phyloP scores from a whole-genome alignment of 2,329 filamentous ascomycete genomes.

The Pyrenophora teres region DNA sequence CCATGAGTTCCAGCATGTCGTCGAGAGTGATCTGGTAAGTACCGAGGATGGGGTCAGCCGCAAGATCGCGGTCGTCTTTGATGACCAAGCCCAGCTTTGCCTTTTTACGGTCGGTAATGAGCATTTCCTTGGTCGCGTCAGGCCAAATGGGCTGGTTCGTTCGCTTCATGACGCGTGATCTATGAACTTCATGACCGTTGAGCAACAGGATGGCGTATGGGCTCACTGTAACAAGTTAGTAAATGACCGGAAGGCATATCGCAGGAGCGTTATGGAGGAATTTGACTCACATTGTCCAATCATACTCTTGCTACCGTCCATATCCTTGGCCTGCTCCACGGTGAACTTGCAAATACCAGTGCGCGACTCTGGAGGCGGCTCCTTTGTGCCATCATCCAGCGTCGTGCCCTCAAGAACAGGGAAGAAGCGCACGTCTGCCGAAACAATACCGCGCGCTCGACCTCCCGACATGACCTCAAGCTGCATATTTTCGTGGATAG shows the following conservation, averaged over 20 bases:
- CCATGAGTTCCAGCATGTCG: constrained; percentile 88
- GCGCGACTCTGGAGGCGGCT: constrained; percentile 84
- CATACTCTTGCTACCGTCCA: constrained; percentile 89
- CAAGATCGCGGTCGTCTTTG: constrained; percentile 91
- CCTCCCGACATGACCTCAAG: constrained; percentile 85
- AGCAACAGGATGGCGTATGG: constrained; percentile 87
- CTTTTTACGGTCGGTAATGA: constrained; percentile 90
- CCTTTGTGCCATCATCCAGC: constrained; percentile 74
- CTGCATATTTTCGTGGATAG: constrained; percentile 80
- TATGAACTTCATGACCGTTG: constrained; percentile 89
- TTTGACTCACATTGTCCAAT: constrained; percentile 65
- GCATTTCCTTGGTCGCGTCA: constrained; percentile 87
- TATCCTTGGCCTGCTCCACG: constrained; percentile 93
- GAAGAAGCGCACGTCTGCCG: constrained; percentile 90
- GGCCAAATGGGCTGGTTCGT: constrained; percentile 98
- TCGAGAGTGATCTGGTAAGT: constrained; percentile 95
- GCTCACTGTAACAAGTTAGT: constrained; percentile 59
- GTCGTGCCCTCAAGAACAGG: constrained; percentile 78
- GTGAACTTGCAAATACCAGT: constrained; percentile 94
- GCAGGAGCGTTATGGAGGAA: background rate
- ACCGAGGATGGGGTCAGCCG: constrained; percentile 81
- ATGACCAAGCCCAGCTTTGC: constrained; percentile 89
- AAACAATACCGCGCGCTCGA: constrained; percentile 78
- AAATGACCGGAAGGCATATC: background rate
- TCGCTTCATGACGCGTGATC: constrained; percentile 89